Conservation (phyloP, 192 early-diverging fungal species). For the Dispira simplex region DNA sequence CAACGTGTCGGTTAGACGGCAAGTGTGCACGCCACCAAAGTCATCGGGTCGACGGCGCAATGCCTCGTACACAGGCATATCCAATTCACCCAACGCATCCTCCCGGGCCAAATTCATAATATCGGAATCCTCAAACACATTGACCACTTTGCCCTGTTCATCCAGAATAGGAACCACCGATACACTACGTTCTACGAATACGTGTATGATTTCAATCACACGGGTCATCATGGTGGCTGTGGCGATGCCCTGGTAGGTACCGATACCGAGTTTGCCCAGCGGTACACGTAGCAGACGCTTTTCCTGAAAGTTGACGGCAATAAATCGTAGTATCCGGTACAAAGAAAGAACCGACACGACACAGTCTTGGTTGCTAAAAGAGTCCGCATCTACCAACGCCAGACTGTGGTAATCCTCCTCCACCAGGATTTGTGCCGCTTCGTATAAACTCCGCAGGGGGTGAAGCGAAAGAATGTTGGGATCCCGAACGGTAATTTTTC, state of each 20-base stretch:
- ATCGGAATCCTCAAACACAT: conserved; percentile 95
- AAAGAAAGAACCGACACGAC: conserved; percentile 86
- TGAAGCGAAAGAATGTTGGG: conserved; percentile 55
- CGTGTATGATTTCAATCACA: conserved; percentile 78
- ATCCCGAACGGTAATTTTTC: conserved; percentile 23
- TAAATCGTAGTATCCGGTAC: conserved; percentile 74
- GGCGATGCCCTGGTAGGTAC: conserved; percentile 70
- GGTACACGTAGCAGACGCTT: conserved; percentile 44
- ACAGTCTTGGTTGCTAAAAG: conserved; percentile 56
- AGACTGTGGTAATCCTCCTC: conserved; percentile 76
- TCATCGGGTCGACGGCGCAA: conserved; percentile 71
- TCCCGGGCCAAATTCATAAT: conserved; percentile 45
- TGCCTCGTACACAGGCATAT: conserved; percentile 78
- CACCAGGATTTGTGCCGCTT: conserved; percentile 64
- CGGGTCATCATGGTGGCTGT: conserved; percentile 65
- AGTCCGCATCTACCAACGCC: conserved; percentile 73
- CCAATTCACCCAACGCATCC: conserved; percentile 44
- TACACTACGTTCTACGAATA: conserved; percentile 82
- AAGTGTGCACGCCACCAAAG: conserved; percentile 89
- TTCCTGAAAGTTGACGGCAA: conserved; percentile 64
- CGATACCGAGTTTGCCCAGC: conserved; percentile 67
- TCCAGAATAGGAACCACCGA: conserved; percentile 91
- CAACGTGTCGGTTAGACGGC: conserved; percentile 72
- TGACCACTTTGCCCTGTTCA: conserved; percentile 65
- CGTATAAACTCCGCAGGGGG: conserved; percentile 73